Base-by-base conservation (phyloP, 2,329 filamentous ascomycete species). In the Pseudopithomyces chartarum region DNA sequence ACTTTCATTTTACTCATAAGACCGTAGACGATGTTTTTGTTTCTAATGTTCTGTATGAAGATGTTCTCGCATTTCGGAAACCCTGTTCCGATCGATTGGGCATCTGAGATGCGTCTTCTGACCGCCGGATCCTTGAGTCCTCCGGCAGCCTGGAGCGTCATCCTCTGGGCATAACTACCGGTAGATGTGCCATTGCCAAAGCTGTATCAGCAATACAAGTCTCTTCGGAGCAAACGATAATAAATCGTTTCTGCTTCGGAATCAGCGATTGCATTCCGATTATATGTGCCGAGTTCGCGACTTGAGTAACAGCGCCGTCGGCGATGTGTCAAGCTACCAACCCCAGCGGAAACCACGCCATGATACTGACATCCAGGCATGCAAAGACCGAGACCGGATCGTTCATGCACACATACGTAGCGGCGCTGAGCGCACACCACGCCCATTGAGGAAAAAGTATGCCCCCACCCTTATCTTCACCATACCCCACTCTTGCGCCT, bases 391-490 rank as follows among this genome's bases (percentile, higher is more conserved):
- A 32, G 12, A n/a, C 45, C 32, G 17, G 10, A 8, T 15, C 32
- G 44, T 47, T 47, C 32, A 47, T 47, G 45, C 32, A 19, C 32
- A 10, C 39, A 42, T 8, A 20, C 19, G 13, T 36, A 11, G 45
- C 45, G 45, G 45, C 45, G 45, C 32, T 43, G 46, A 4, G 47
- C 54, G 19, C 46, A 48, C 11, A 36, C 53, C 32, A 44, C 12
- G 6, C 47, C 15, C 33, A 47, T 52, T 47, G 40, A 39, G 47
- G 48, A 36, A 52, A 42, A 7, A 38, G 10, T 12, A 33, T 46
- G 20, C 19, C 54, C 55, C 55, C 55, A 57, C 55, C 50, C 50
- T 57, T 57, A 53, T 54, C 55, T 32, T 46, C n/a, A 12, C 26
- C 34, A 2, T 26, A 26, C 54, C 54, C 54, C 54, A 56, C 54